Evolutionary conservation across 2,329 filamentous ascomycete genomes (phyloP).

Genomic region (Lasiodiplodia sp.): DNA sequence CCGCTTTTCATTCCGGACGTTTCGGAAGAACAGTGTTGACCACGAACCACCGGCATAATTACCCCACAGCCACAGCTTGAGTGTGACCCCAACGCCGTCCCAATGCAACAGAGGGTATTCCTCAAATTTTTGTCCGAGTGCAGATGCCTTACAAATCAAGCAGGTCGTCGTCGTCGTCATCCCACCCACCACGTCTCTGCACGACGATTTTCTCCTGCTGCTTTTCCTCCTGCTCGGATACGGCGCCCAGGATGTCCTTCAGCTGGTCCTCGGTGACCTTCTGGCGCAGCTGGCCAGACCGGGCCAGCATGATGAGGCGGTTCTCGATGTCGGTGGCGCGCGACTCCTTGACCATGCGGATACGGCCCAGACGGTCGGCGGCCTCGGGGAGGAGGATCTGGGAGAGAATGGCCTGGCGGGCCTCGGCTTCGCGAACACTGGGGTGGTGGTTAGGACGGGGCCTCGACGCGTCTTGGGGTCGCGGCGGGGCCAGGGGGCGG

Average conservation of each 20-base stretch:
- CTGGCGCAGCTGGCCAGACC: constrained; percentile 81
- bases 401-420: constrained; percentile 77
- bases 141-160: constrained; percentile 41
- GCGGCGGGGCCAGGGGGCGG: constrained; percentile 44
- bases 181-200: constrained; percentile 75
- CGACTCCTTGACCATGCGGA: constrained; percentile 92
- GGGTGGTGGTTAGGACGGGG: constrained; percentile 27
- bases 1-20: constrained; percentile 22
- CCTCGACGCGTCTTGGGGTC: constrained; percentile 30
- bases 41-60: background rate
- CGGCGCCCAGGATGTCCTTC: constrained; percentile 86
- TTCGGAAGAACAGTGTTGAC: constrained; percentile 5
- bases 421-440: constrained; percentile 65
- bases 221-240: constrained; percentile 74
- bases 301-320: constrained; percentile 88
- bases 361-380: constrained; percentile 89
- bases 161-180: constrained; percentile 74
- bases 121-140: constrained; percentile 3
- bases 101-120: constrained; percentile 25
- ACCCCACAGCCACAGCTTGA: constrained; percentile 14
- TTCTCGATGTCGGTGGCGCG: constrained; percentile 92
- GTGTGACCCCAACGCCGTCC: constrained; percentile 26
- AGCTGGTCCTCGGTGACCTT: constrained; percentile 94
- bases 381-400: constrained; percentile 97
- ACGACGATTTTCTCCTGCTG: constrained; percentile 85